Conservation (phyloP, 768 basidiomycete species). For the Boletus reticulatus region DNA sequence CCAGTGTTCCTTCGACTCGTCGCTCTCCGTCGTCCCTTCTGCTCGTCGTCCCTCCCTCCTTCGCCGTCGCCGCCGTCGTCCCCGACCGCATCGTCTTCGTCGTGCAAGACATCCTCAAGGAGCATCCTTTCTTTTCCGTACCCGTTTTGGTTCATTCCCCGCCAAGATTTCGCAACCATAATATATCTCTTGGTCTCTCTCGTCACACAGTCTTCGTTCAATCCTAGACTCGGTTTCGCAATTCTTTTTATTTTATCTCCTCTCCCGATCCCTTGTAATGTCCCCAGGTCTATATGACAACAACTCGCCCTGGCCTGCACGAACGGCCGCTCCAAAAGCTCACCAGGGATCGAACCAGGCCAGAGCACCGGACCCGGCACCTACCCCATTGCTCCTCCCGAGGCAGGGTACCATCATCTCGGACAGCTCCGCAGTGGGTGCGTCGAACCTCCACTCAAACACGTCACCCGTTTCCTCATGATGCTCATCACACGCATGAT, state of each 20-base stretch:
- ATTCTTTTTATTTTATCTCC: constrained; percentile 21
- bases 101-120: constrained; percentile 21
- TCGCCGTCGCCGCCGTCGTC: constrained; percentile 20
- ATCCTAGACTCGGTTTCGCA: constrained; percentile 17
- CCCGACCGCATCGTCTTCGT: constrained; percentile 24
- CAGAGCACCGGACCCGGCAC: constrained; percentile 31
- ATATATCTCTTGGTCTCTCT: constrained; percentile 24
- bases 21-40: constrained; percentile 30
- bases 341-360: constrained; percentile 33
- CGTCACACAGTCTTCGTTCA: constrained; percentile 24
- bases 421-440: constrained; percentile 24
- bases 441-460: constrained; percentile 13
- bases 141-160: constrained; percentile 23
- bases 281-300: constrained; percentile 27
- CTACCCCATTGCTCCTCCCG: constrained; percentile 5
- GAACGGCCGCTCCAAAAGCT: constrained; percentile 35
- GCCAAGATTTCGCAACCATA: constrained; percentile 20
- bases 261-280: constrained; percentile 35
- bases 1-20: constrained; percentile 29
- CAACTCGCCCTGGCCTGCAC: constrained; percentile 44
- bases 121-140: constrained; percentile 20
- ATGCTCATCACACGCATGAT: constrained; percentile 10
- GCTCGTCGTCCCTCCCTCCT: constrained; percentile 26
- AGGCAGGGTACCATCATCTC: constrained; percentile 29
- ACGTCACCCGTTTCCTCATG: constrained; percentile 5